Base-by-base conservation (phyloP, 257 asterid species). In the Solanum habrochaites region DNA sequence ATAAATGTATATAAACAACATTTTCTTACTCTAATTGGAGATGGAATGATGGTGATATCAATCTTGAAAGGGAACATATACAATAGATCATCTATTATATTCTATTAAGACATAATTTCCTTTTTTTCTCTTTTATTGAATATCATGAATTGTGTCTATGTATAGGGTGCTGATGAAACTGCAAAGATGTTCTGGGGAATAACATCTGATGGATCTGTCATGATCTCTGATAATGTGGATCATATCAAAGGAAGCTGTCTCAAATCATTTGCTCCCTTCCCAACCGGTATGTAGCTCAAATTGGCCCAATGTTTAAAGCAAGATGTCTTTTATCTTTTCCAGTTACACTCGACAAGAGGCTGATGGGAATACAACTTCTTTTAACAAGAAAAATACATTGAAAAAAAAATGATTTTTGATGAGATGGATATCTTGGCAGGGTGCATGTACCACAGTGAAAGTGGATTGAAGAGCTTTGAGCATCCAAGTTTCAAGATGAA, bases 211-310 rank as follows among this genome's bases (percentile, higher is more conserved):
- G 99, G 97, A 52, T 94, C 99, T 75, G 93, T 97, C 29, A 92
- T 97, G 94, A 93, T 97, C 86, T 95, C 99, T 45, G 99, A 97
- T 89, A 82, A 91, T 92, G 94, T 91, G 85, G 90, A 83, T 70
- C 89, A 91, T 31, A 86, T 92, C 3, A 97, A 97, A 90, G 91
- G 95, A 43, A 94, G 98, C 91, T 97, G 99, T 81, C 92, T 94
- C 15, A 96, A 96, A 84, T 97, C 99, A 21, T 97, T 92, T 82
- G 99, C 97, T 72, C 99, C 99, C 69, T 97, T 97, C 88, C 99
- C 99, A 56, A n/a, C 93, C 12, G 98, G 99, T 97, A 94, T 77
- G 89, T 85, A 11, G 40, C 29, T 88, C 52, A 60, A 16, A 47
- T 40, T 37, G 43, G 32, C 45, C 10, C 66, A 42, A 72, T 52